Evolutionary conservation across 1,284 basidiomycete species (phyloP), one percentile per base, ranked within the genome.

Genomic region (Athelia psychrophila): DNA sequence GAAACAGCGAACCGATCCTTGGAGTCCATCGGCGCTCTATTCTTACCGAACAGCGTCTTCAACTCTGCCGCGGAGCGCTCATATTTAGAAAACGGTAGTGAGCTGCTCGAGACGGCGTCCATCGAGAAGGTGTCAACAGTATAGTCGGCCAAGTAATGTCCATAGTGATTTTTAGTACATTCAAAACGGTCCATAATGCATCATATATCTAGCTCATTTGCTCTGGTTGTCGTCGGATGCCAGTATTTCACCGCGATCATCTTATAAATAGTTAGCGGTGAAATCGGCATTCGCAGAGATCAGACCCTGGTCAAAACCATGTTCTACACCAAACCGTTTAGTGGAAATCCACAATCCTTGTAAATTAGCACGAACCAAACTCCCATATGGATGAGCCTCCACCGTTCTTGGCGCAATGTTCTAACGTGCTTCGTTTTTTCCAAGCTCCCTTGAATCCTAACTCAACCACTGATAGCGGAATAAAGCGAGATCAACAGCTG

Each of bases 361-460:
- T 30, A 50, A 25, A 54, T 25, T 23, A 36, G n/a, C 15, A 60
- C 77, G 56, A 58, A 79, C 84, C 81, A 62, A 73, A 87, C 65
- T 88, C 83, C 86, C 86, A 88, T 30, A 30, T 23, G 77, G 62
- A 48, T 73, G 74, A 24, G 13, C 66, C 67, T 12, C 70, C 72
- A 22, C 77, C 74, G 23, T 67, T 66, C 42, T 69, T 65, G 8
- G 59, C 52, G 6, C 70, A 72, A 56, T 83, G 80, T 53, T 81
- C 79, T 16, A 57, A 65, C 15, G 62, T 67, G 38, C 84, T 70
- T 33, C 71, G 69, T 59, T 75, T 78, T 42, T 73, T 69, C 84
- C 86, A 88, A 42, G 77, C 74, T 10, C 75, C 75, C 52, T 75
- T 70, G 64, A 88, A 88, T 24, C 86, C 88, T 20, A 90, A 68